Percentiles rank a stretch among this genome's conserved stretches.
These are phyloP conservation scores for Gyrodon lividus DNA, from an alignment of 768 basidiomycete species.

Conservation along the genomic window DNA sequence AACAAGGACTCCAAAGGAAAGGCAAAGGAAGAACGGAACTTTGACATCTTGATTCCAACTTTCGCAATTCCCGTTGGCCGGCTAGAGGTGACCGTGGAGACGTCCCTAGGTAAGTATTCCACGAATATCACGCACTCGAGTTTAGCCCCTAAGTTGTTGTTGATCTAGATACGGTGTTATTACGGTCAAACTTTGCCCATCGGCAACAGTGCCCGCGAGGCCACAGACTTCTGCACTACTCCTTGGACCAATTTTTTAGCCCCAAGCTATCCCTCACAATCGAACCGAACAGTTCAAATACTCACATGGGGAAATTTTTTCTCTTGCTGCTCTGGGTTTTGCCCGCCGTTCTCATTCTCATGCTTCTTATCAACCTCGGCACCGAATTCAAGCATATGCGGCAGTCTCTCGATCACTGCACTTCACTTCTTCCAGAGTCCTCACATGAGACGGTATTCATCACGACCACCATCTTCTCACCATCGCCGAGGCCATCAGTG, in stretches of 20 bases:
- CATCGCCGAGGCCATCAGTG: constrained; percentile 5
- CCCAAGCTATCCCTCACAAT: constrained; percentile 47
- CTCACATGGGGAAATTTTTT: constrained; percentile 13
- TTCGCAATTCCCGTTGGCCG: constrained; percentile 68
- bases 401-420: constrained; percentile 23
- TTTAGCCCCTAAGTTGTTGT: constrained; percentile 6
- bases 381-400: constrained; percentile 27
- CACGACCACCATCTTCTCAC: constrained; percentile 26
- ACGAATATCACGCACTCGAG: background rate
- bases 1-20: constrained; percentile 33
- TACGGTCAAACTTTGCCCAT: constrained; percentile 58
- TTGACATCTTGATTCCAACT: constrained; percentile 64
- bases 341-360: constrained; percentile 15
- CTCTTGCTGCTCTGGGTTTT: constrained; percentile 15
- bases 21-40: constrained; percentile 24
- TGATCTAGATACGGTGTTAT: constrained; percentile 44
- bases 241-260: constrained; percentile 55
- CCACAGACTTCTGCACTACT: constrained; percentile 53
- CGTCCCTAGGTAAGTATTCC: constrained; percentile 46
- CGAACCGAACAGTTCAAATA: constrained; percentile 5
- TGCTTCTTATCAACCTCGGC: constrained; percentile 25
- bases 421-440: constrained; percentile 3
- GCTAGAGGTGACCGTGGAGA: constrained; percentile 61
- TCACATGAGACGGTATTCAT: constrained; percentile 28
- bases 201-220: constrained; percentile 42